These are phyloP conservation scores for Starmerella stellata DNA, from an alignment of 805 yeast species.

Conservation along the genomic window DNA sequence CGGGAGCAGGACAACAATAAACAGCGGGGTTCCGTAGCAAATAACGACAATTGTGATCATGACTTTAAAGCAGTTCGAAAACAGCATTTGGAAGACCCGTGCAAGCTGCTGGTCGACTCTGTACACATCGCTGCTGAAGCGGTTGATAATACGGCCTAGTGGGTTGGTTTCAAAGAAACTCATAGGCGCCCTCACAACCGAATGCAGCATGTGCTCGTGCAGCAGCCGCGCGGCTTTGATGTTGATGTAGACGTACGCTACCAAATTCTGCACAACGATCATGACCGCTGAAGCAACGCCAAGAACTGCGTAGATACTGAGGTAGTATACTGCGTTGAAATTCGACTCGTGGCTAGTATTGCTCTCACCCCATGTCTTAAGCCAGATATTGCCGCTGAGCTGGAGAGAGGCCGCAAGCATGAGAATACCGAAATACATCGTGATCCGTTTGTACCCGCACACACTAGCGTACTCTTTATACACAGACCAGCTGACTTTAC, in stretches of 20 bases:
- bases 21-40: conserved; percentile 73
- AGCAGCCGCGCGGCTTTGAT: conserved; percentile 57
- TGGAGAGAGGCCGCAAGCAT: conserved; percentile 41
- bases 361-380: conserved; percentile 92
- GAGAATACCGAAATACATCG: conserved; percentile 37
- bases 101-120: conserved; percentile 60
- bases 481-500: conserved; percentile 78
- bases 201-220: conserved; percentile 55
- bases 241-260: conserved; percentile 27
- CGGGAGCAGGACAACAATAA: conserved; percentile 56
- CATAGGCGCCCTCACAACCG: conserved; percentile 81
- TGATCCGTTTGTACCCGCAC: conserved; percentile 53
- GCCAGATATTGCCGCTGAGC: conserved; percentile 71
- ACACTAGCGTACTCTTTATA: conserved; percentile 73
- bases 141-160: conserved; percentile 72
- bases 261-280: conserved; percentile 44
- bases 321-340: conserved; percentile 51
- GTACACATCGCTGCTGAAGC: conserved; percentile 79
- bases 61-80: conserved; percentile 23
- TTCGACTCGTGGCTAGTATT: conserved; percentile 53
- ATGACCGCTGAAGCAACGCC: conserved; percentile 52
- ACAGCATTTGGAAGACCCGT: conserved; percentile 24
- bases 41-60: conserved; percentile 63
- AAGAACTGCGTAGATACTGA: conserved; percentile 55
- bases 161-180: conserved; percentile 89